phyloP scores from a whole-genome alignment of 306 rosid species.

The Citrullus mucosospermus region DNA sequence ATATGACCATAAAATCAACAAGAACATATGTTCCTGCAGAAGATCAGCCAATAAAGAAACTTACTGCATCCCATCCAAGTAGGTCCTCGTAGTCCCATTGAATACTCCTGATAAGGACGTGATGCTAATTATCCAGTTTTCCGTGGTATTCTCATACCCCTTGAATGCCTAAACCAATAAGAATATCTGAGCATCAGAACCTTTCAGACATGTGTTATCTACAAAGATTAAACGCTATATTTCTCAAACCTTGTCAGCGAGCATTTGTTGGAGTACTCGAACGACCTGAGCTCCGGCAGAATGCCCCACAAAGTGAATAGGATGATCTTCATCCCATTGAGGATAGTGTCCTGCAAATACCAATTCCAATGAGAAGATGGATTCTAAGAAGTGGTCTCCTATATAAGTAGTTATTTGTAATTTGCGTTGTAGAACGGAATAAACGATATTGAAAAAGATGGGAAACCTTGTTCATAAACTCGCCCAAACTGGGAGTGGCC shows the following conservation, averaged over 20 bases:
- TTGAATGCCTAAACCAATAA: slow-evolving; percentile 45
- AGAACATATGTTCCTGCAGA: background rate
- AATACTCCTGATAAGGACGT: slow-evolving; percentile 89
- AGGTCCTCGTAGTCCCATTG: slow-evolving; percentile 94
- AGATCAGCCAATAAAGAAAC: slow-evolving; percentile 12
- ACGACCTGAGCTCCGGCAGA: slow-evolving; percentile 96
- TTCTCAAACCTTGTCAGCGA: slow-evolving; percentile 71
- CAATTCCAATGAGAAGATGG: background rate
- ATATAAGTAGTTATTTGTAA: background rate
- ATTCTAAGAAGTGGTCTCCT: background rate
- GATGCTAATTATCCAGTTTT: slow-evolving; percentile 77
- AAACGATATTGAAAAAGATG: background rate
- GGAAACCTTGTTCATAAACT: slow-evolving; percentile 61
- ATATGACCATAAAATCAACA: background rate
- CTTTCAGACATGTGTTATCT: background rate
- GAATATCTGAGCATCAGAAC: slow-evolving; percentile 12
- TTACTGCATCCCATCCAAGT: slow-evolving; percentile 93
- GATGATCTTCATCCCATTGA: slow-evolving; percentile 96
- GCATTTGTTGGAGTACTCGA: slow-evolving; percentile 95
- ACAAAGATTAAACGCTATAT: background rate
- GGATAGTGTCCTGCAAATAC: slow-evolving; percentile 67
- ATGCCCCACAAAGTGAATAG: slow-evolving; percentile 90
- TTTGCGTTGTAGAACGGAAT: too few relatives aligned
- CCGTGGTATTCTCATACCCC: slow-evolving; percentile 65
- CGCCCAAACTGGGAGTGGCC: slow-evolving; percentile 84